Conservation (phyloP, 768 basidiomycete genomes). For the Trametes cubensis region DNA sequence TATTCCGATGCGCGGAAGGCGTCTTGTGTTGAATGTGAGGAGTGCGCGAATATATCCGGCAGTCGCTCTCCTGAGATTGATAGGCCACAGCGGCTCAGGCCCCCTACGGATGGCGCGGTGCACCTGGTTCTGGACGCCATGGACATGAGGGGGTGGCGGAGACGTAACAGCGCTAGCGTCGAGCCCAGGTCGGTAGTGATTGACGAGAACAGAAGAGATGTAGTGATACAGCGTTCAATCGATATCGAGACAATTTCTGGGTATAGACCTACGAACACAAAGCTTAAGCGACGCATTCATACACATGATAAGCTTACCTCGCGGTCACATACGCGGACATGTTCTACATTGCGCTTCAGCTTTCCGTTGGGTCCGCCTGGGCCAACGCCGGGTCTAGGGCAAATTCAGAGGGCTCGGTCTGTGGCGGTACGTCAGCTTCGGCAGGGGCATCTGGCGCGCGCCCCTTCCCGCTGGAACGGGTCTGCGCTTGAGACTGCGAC, state of each 20-base stretch:
- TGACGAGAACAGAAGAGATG: background rate
- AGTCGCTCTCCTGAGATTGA: background rate
- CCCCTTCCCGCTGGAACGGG: background rate
- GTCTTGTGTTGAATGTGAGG: background rate
- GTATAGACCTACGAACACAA: slow-evolving; percentile 13
- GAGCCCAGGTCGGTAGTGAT: background rate
- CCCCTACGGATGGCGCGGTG: background rate
- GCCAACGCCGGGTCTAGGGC: slow-evolving; percentile 2
- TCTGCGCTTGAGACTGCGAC: background rate
- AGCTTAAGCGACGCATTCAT: slow-evolving; percentile 7
- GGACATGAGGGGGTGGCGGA: background rate
- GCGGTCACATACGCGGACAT: background rate
- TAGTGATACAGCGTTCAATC: slow-evolving; percentile 2
- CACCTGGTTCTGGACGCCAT: background rate
- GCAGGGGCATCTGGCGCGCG: background rate
- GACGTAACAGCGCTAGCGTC: slow-evolving; percentile 4
- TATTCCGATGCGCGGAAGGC: background rate
- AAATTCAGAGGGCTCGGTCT: background rate
- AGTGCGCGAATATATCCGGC: background rate
- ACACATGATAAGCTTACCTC: background rate
- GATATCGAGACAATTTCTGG: slow-evolving; percentile 1
- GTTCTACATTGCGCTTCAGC: background rate
- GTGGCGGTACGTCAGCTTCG: background rate
- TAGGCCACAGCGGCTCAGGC: background rate
- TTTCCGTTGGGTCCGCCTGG: slow-evolving; percentile 16